Evolutionary conservation across 345 rosid genomes (phyloP).

Genomic region (Arabidopsis thaliana): TAIR10.1 NC_003076.8:5265501-5266000

Average conservation of each 20-base stretch:
- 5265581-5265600: constrained; percentile 2
- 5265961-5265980: constrained; percentile 25
- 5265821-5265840: constrained; percentile 37
- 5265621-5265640: constrained; percentile 37
- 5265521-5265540: constrained; percentile 38
- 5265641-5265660: neutral
- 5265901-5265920: neutral
- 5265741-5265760: constrained; percentile 41
- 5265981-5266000: constrained; percentile 22
- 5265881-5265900: constrained; percentile 1
- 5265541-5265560: constrained; percentile 29
- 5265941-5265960: constrained; percentile 14
- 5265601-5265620: constrained; percentile 20
- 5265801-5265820: constrained; percentile 37
- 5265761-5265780: constrained; percentile 36
- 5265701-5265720: too few species aligned
- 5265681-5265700: neutral
- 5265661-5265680: constrained; percentile 17
- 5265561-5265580: constrained; percentile 36
- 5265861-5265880: neutral
- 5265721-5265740: constrained; percentile 2
- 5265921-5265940: constrained; percentile 7
- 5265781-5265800: constrained; percentile 43
- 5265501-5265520: constrained; percentile 43
- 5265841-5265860: neutral